phyloP scores from a whole-genome alignment of 1,284 basidiomycete genomes.

The Pholiota adiposa region DNA sequence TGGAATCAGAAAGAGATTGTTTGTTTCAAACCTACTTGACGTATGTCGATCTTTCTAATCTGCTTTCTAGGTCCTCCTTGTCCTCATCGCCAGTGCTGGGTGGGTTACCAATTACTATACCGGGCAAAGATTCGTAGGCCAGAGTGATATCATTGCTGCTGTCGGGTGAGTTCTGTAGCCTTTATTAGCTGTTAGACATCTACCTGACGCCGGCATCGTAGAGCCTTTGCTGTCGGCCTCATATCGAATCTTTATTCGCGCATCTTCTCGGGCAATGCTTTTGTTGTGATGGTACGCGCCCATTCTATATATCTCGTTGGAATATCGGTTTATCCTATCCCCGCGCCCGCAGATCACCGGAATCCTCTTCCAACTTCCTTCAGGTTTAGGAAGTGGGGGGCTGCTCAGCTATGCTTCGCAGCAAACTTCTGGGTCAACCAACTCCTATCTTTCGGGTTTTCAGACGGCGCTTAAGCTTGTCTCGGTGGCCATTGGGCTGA shows the following conservation, averaged over 20 bases:
- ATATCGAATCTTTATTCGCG: slow-evolving; percentile 85
- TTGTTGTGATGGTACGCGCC: slow-evolving; percentile 70
- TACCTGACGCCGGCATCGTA: slow-evolving; percentile 25
- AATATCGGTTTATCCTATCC: slow-evolving; percentile 1
- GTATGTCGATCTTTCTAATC: not conserved
- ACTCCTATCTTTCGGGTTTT: slow-evolving; percentile 68
- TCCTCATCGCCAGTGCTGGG: slow-evolving; percentile 75
- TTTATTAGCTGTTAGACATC: slow-evolving; percentile 7
- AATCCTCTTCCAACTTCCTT: slow-evolving; percentile 88
- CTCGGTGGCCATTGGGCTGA: slow-evolving; percentile 65
- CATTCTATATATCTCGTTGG: not conserved
- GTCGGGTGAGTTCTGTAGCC: slow-evolving; percentile 50
- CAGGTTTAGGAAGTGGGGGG: slow-evolving; percentile 84
- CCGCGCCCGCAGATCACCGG: slow-evolving; percentile 61
- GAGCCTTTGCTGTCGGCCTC: slow-evolving; percentile 84
- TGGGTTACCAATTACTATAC: slow-evolving; percentile 84
- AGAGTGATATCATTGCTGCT: slow-evolving; percentile 77
- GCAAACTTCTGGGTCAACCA: slow-evolving; percentile 52
- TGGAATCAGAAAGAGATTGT: slow-evolving; percentile 75
- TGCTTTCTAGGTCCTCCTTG: slow-evolving; percentile 48
- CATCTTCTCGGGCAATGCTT: slow-evolving; percentile 79
- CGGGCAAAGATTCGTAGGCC: slow-evolving; percentile 64
- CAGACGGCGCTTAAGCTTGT: slow-evolving; percentile 68
- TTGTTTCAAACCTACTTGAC: slow-evolving; percentile 23
- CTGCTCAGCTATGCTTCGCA: slow-evolving; percentile 77